Evolutionary conservation across 2,329 filamentous ascomycete genomes (phyloP), one percentile per base, ranked within the genome.

Genomic region (Talaromyces albobiverticillius): DNA sequence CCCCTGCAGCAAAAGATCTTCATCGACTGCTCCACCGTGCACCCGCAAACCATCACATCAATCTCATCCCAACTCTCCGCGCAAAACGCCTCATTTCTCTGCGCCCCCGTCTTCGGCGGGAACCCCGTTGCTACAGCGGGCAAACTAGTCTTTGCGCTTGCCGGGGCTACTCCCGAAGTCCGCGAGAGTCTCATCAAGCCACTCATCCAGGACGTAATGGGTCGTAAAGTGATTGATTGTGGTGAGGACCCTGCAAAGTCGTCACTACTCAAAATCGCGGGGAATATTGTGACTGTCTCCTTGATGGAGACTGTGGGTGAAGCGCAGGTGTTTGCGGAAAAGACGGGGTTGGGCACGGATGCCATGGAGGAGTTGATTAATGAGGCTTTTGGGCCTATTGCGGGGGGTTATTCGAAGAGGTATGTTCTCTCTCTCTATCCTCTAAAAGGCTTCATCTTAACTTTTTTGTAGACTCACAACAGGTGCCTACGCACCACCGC

Each of bases 1-100:
- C 62, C 67, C 0, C 63, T 88, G 31, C 78, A 78, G 26, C 87
- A 85, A 60, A 96, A 95, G 76, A 77, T 95, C 32, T 87, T 95
- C 61, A 82, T 95, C 16, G 90, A 96, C 65, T 91, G 87, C 77
- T 93, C 89, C 3, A 95, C 91, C 6, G 83, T 96, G 32, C 88
- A 93, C 65, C 90, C 91, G 0, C 83, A 90, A 48, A 90, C 88
- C 1, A 69, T 73, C 9, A 62, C 64, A 2, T 56, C 62, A 1
- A 65, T 71, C 1, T 63, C 69, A 7, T 60, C 66, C 8, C 60
- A 68, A 52, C 60, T 76, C 7, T 61, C 64, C 31, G 63, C 61
- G 29, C 64, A 69, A 34, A 62, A 68, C 16, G 74, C 70, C 0
- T 62, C 64, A 13, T 74, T 74, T 51, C 60, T 74, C 11, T 64